A percentile compares a stretch with the other conserved stretches of the same genome.
These are phyloP conservation scores for Phytopythium montanum DNA, from an alignment of 352 stramenopile species.

Conservation along the genomic window DNA sequence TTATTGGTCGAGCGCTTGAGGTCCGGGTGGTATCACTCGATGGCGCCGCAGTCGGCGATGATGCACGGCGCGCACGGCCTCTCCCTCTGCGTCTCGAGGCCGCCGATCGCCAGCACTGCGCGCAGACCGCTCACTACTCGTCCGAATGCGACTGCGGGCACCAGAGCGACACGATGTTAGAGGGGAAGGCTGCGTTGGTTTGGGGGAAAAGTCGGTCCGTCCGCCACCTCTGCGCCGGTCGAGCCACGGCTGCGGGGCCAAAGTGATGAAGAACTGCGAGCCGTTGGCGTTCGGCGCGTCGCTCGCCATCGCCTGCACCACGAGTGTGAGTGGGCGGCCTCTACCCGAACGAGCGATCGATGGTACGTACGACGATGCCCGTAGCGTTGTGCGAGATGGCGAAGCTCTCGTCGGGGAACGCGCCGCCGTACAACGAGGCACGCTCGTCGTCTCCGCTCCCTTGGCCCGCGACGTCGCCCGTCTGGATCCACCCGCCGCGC, in stretches of 20 bases:
- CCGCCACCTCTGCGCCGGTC: conserved; percentile 60
- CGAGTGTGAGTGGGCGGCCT: neutral
- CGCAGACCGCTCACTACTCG: conserved; percentile 62
- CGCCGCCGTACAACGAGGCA: conserved; percentile 51
- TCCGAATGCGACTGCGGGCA: conserved; percentile 62
- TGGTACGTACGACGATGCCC: conserved; percentile 51
- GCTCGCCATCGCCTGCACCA: conserved; percentile 95
- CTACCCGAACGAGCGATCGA: neutral
- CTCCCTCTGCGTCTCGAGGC: conserved; percentile 48
- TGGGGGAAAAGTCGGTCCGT: neutral
- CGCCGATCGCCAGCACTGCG: conserved; percentile 46
- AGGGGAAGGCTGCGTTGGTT: neutral
- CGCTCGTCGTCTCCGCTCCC: conserved; percentile 45
- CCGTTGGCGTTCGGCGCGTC: conserved; percentile 94
- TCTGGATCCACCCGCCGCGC: conserved; percentile 67
- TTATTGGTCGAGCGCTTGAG: conserved; percentile 16
- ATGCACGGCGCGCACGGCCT: conserved; percentile 55
- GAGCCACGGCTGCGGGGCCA: conserved; percentile 59
- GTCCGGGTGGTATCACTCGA: conserved; percentile 22
- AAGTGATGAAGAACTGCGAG: conserved; percentile 99
- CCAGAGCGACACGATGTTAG: neutral
- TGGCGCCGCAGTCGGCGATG: conserved; percentile 62
- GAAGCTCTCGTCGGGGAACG: conserved; percentile 77
- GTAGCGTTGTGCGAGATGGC: conserved; percentile 53
- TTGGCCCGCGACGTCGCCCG: conserved; percentile 47